These are phyloP conservation scores for Fusarium pseudocircinatum DNA, from an alignment of 2,329 filamentous ascomycete genomes.

Conservation along the genomic window DNA sequence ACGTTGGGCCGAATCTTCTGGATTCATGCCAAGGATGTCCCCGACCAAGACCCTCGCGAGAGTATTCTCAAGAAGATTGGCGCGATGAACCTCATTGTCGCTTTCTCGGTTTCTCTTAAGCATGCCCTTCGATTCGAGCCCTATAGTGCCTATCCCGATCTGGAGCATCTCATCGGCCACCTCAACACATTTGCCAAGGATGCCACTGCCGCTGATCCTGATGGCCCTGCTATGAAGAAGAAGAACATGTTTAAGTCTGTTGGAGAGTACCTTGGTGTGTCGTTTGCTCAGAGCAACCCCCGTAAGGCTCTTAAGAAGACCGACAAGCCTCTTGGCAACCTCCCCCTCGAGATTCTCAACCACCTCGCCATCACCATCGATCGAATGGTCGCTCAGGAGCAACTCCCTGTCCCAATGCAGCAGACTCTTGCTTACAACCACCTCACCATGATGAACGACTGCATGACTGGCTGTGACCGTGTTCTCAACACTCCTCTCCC, in stretches of 20 bases:
- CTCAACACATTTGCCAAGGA: constrained; percentile 77
- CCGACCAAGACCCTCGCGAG: constrained; percentile 63
- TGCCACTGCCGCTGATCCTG: constrained; percentile 55
- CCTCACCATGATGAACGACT: constrained; percentile 74
- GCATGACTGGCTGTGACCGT: constrained; percentile 76
- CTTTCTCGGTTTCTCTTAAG: constrained; percentile 81
- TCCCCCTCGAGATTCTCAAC: constrained; percentile 83
- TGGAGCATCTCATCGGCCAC: constrained; percentile 74
- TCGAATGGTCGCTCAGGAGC: constrained; percentile 63
- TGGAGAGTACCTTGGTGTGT: constrained; percentile 79
- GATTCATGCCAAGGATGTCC: constrained; percentile 76
- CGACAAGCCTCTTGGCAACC: constrained; percentile 77
- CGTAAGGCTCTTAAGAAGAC: constrained; percentile 79
- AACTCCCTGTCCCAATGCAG: constrained; percentile 65
- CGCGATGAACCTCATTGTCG: constrained; percentile 79
- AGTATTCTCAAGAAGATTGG: constrained; percentile 77
- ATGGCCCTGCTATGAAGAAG: constrained; percentile 48
- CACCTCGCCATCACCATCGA: constrained; percentile 76
- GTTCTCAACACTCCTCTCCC: constrained; percentile 85
- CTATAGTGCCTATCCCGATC: constrained; percentile 78
- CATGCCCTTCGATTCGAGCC: constrained; percentile 87
- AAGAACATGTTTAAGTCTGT: constrained; percentile 68
- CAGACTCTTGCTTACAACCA: constrained; percentile 70
- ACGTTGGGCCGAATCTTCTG: constrained; percentile 81
- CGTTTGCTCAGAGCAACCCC: constrained; percentile 81